These are phyloP conservation scores for Colletotrichum brevisporum DNA, from an alignment of 2,329 filamentous ascomycete species.

Conservation along the genomic window DNA sequence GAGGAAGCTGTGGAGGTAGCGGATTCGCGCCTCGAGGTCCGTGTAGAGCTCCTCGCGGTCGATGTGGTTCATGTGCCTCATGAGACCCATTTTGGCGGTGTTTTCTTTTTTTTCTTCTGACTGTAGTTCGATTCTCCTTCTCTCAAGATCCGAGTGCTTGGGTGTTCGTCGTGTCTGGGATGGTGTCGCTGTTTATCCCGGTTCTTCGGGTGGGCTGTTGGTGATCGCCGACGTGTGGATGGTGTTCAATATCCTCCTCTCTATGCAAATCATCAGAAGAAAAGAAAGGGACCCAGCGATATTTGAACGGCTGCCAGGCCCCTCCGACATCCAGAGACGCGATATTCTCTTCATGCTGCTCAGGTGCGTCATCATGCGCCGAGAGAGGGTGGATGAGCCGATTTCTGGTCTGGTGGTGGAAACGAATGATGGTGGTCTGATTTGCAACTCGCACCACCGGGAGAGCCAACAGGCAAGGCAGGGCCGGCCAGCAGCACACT, in stretches of 20 bases:
- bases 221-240: not conserved
- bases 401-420: constrained; percentile 23
- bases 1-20: constrained; percentile 81
- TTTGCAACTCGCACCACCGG: constrained; percentile 33
- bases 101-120: not conserved
- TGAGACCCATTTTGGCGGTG: constrained; percentile 33
- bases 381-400: constrained; percentile 15
- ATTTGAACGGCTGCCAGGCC: constrained; percentile 21
- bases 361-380: constrained; percentile 35
- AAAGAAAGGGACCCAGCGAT: constrained; percentile 14
- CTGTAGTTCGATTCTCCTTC: not conserved
- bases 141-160: no score
- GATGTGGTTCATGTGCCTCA: constrained; percentile 67
- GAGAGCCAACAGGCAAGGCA: no score
- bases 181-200: no score
- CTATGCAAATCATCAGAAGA: not conserved
- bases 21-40: constrained; percentile 76
- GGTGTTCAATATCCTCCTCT: not conserved
- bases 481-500: not conserved
- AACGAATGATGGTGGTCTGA: constrained; percentile 39
- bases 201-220: no score
- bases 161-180: no score
- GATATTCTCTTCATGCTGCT: not conserved
- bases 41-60: constrained; percentile 81
- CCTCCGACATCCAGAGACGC: not conserved